These are phyloP conservation scores for Termitomyces sp. DNA, from an alignment of 768 basidiomycete genomes.

Conservation along the genomic window DNA sequence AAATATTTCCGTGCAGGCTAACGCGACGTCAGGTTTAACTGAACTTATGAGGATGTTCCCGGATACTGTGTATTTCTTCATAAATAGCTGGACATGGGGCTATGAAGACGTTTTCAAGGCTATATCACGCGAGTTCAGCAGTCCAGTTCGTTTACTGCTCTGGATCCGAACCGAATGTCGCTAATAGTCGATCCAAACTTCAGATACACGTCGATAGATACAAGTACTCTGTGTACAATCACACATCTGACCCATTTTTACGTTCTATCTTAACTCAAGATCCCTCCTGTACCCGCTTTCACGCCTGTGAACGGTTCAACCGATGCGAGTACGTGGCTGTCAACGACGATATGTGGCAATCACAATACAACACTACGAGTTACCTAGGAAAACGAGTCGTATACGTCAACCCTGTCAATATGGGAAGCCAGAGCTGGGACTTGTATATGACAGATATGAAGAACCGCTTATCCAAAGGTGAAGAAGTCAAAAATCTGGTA, in stretches of 20 bases:
- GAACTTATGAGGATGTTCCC: slow-evolving; percentile 68
- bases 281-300: slow-evolving; percentile 66
- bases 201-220: slow-evolving; percentile 92
- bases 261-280: slow-evolving; percentile 56
- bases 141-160: slow-evolving; percentile 35
- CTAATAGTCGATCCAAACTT: background rate
- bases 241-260: slow-evolving; percentile 55
- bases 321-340: slow-evolving; percentile 62
- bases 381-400: slow-evolving; percentile 56
- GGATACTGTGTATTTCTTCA: slow-evolving; percentile 65
- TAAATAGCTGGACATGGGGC: slow-evolving; percentile 96
- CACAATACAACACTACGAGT: slow-evolving; percentile 29
- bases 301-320: slow-evolving; percentile 85
- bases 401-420: slow-evolving; percentile 81
- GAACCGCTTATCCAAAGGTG: slow-evolving; percentile 30
- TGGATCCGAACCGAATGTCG: background rate
- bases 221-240: slow-evolving; percentile 64
- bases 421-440: slow-evolving; percentile 48
- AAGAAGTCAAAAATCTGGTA: slow-evolving; percentile 61
- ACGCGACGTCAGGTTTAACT: slow-evolving; percentile 62
- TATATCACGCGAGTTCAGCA: slow-evolving; percentile 59
- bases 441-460: slow-evolving; percentile 36
- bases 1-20: slow-evolving; percentile 34
- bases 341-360: slow-evolving; percentile 21
- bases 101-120: slow-evolving; percentile 89